Conservation (phyloP, 176 grass and related monocot species). For the Musa beccarii region DNA sequence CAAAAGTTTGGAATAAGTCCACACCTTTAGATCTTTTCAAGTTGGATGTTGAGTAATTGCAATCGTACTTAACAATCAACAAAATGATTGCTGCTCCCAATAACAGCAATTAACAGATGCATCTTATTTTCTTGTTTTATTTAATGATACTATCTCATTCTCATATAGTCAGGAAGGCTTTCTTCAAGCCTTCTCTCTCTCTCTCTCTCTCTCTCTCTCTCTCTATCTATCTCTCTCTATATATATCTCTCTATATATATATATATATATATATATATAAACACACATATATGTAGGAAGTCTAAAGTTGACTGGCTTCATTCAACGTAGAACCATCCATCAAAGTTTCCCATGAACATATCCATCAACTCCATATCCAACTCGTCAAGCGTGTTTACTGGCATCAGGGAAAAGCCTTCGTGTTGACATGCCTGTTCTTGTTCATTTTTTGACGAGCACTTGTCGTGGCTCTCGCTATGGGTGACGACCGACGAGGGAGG, state of each 20-base stretch:
- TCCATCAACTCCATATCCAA: not conserved
- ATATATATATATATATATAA: not conserved
- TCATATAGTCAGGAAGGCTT: too few species aligned
- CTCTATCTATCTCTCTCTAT: too few species aligned
- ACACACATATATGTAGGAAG: not conserved
- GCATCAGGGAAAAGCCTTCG: not conserved
- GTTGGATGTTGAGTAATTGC: too few species aligned
- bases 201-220: not conserved
- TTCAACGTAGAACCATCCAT: not conserved
- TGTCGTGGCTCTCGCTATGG: not conserved
- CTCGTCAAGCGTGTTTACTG: not conserved
- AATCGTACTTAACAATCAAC: too few species aligned
- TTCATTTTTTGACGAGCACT: not conserved
- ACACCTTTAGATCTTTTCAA: too few species aligned
- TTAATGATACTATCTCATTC: not conserved
- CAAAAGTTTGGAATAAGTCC: too few species aligned
- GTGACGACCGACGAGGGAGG: not conserved
- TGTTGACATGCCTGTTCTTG: not conserved
- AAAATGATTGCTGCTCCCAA: too few species aligned
- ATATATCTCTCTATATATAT: not conserved
- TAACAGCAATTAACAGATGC: not conserved
- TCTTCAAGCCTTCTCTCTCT: not conserved
- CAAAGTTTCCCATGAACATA: not conserved
- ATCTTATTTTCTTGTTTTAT: not conserved
- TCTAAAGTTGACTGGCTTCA: too few species aligned